Evolutionary conservation across 257 asterid genomes (phyloP), one percentile per base, ranked within the genome.

Genomic region (Jasminum sambac): DNA sequence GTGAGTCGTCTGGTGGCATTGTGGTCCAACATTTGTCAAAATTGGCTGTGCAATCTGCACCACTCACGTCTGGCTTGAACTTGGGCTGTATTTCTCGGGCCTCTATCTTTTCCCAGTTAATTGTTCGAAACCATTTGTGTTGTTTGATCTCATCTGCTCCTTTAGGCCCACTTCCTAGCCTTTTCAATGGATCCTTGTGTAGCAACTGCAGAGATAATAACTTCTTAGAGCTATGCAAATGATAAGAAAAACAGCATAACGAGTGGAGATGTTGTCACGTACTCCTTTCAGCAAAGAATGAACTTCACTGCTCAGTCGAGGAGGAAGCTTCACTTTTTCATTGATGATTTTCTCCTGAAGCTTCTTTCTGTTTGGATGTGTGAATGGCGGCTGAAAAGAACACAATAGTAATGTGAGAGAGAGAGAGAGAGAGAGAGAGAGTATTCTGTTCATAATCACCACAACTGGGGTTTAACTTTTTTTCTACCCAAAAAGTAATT

Each of bases 1-100:
- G 96, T 14, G 98, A 90, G 84, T 92, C 98, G 24, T 90, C 96
- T 2, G 67, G 86, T 48, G 98, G 96, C 98, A 92, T 92, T 6
- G 85, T 71, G 5, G 96, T 92, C 96, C 98, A 92, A 70, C 98
- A 90, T 72, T 68, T 84, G 52, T 92, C 98, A 21, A 92, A 92
- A 83, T 92, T 92, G 13, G 92, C 98, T 0, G 96, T 92, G 90
- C 98, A 92, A 67, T 88, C 90, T 69, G 76, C 78, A 63, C 96
- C 95, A 38, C 71, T 87, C 66, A 90, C 96, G 11, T 90, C 96
- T 12, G 98, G 98, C 69, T 79, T 86, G 88, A 90, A 92, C 81
- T 87, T 92, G 2, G 92, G 80, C 69, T 80, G 82, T 39, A 84
- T 67, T 64, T 90, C 96, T 85, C 96, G 76, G 39, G 76, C 83